A percentile compares a stretch with the other conserved stretches of the same genome.
These are phyloP conservation scores for Saxispiralis lemnorum DNA, from an alignment of 495 filamentous ascomycete species.

Conservation along the genomic window DNA sequence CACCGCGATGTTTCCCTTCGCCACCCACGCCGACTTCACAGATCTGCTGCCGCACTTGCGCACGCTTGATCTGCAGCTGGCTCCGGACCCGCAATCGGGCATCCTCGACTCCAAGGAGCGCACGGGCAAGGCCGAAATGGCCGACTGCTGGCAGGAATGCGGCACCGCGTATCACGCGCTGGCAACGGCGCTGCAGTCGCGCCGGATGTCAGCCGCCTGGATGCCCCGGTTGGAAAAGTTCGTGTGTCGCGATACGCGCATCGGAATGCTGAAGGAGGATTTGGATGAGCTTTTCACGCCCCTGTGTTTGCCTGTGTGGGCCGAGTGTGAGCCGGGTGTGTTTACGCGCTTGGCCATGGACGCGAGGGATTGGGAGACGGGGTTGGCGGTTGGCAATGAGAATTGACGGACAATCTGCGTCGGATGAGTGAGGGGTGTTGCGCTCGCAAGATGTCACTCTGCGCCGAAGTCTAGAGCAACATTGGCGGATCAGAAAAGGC, in stretches of 20 bases:
- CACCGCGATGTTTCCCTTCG: slow-evolving; percentile 18
- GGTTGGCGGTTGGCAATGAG: too few relatives aligned
- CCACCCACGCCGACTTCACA: slow-evolving; percentile 3
- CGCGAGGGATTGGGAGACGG: too few relatives aligned
- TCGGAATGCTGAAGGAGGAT: slow-evolving; percentile 2
- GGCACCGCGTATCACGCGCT: slow-evolving; percentile 2
- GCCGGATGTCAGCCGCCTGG: not conserved
- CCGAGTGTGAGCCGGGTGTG: not conserved
- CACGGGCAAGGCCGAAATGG: slow-evolving; percentile 13
- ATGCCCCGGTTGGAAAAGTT: slow-evolving; percentile 6
- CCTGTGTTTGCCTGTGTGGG: slow-evolving; percentile 9
- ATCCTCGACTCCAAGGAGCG: slow-evolving; percentile 10
- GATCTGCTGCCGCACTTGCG: slow-evolving; percentile 5
- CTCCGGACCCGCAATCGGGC: slow-evolving; percentile 5
- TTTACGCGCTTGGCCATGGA: slow-evolving; percentile 1
- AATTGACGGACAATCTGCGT: too few relatives aligned
- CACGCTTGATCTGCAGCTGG: slow-evolving; percentile 14
- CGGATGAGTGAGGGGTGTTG: too few relatives aligned
- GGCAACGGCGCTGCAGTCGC: not conserved
- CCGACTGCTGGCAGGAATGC: slow-evolving; percentile 18
- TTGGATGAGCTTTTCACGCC: not conserved
- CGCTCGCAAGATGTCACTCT: too few relatives aligned
- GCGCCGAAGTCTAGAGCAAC: too few relatives aligned
- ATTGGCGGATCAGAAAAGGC: too few relatives aligned
- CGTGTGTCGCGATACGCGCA: slow-evolving; percentile 5